Evolutionary conservation across 2,329 filamentous ascomycete genomes (phyloP), one percentile per base, ranked within the genome.

Genomic region (Colletotrichum noveboracense): DNA sequence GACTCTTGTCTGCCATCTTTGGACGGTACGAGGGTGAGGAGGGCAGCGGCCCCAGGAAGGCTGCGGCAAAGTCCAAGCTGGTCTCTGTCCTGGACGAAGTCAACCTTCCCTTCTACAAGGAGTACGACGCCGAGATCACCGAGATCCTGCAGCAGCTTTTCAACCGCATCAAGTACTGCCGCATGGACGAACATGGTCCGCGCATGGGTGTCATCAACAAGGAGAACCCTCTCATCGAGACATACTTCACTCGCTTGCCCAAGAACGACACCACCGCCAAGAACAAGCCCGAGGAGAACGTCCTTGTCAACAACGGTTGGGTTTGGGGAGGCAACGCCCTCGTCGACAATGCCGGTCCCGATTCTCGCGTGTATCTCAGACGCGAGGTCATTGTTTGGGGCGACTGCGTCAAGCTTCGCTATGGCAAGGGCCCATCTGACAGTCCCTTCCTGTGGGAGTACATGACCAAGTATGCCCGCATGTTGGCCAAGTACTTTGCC

Each of bases 321-420:
- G 96, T 99, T 10, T 99, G 97, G 97, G 96, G 95, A 74, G 96
- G 96, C 7, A 97, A 98, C 85, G 96, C 97, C 2, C 91, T 98
- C 85, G 90, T 95, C 58, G 97, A 99, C 86, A 97, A 98, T 81
- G 97, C 97, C 34, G 97, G 97, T 0, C 94, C 96, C 0, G 89
- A 94, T 62, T 98, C 96, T 10, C 93, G 93, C 71, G 96, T 96
- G n/a, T 99, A 99, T 81, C 90, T 99, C n/a, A 92, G 95, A 68
- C 92, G 97, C 79, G 96, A 99, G 84, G 95, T 99, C 76, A 98
- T 99, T 79, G 94, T 98, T 34, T 99, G 97, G 97, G 96, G 96
- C 16, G 97, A 99, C 83, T 99, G 97, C 83, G 97, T 98, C 77
- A 99, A 99, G 87, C 90, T 99, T 69, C 93, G 97, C 21, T 99